phyloP scores from a whole-genome alignment of 148 eudicot genomes.

The Silene uniflora region DNA sequence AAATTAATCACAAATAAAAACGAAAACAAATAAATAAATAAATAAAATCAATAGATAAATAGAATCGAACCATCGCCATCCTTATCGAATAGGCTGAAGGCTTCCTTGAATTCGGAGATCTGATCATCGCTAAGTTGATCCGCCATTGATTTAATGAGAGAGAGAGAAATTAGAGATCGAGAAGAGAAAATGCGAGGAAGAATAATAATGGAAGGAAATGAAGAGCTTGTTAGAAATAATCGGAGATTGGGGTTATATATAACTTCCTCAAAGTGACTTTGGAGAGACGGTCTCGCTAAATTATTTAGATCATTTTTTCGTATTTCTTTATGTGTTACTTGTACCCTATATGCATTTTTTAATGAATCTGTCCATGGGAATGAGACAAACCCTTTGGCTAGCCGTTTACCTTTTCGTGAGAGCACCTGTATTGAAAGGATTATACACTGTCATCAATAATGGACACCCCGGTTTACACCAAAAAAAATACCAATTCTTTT shows the following conservation, averaged over 20 bases:
- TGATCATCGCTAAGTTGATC: slow-evolving; percentile 46
- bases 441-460: too few relatives aligned
- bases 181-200: background rate
- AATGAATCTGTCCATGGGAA: too few relatives aligned
- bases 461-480: too few relatives aligned
- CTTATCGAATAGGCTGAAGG: slow-evolving; percentile 49
- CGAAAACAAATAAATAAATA: background rate
- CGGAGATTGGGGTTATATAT: background rate
- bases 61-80: slow-evolving; percentile 44
- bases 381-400: too few relatives aligned
- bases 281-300: too few relatives aligned
- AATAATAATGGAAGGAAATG: background rate
- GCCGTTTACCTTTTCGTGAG: too few relatives aligned
- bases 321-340: too few relatives aligned
- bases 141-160: slow-evolving; percentile 23
- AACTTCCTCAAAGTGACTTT: background rate
- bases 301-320: too few relatives aligned
- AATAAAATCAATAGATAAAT: background rate
- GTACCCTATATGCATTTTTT: too few relatives aligned
- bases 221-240: background rate
- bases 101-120: slow-evolving; percentile 51
- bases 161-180: slow-evolving; percentile 6
- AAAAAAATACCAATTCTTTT: too few relatives aligned
- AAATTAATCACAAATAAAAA: background rate
- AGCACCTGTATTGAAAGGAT: too few relatives aligned